Conservation (phyloP, 2,329 filamentous ascomycete species). For the Ophiosphaerella korrae region DNA sequence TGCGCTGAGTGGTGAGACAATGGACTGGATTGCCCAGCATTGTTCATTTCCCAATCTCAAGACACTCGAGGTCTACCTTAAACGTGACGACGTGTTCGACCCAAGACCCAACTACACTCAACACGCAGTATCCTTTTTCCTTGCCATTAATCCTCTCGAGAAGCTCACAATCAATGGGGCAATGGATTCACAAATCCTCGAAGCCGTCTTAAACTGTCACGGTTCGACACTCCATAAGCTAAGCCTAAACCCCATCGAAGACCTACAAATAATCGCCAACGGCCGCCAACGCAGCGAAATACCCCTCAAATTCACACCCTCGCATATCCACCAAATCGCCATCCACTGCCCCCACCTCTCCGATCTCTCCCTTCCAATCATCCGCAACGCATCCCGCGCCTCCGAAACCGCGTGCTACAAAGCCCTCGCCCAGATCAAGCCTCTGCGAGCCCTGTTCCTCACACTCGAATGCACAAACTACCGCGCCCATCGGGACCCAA, state of each 20-base stretch:
- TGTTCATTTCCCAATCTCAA: constrained; percentile 13
- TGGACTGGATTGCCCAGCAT: constrained; percentile 22
- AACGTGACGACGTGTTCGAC: constrained; percentile 13
- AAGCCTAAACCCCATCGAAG: constrained; percentile 10
- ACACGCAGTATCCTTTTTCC: constrained; percentile 24
- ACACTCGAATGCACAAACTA: constrained; percentile 22
- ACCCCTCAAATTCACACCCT: constrained; percentile 20
- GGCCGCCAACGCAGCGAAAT: constrained; percentile 14
- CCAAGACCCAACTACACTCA: constrained; percentile 22
- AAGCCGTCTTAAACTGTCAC: constrained; percentile 17
- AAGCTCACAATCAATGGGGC: constrained; percentile 17
- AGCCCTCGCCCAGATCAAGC: constrained; percentile 19
- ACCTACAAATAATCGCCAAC: neutral
- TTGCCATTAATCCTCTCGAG: constrained; percentile 16
- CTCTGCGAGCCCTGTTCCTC: constrained; percentile 18
- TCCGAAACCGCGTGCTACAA: constrained; percentile 21
- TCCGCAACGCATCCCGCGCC: constrained; percentile 19
- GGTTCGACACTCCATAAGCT: constrained; percentile 19
- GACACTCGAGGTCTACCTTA: constrained; percentile 16
- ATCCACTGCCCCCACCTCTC: constrained; percentile 14
- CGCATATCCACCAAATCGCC: constrained; percentile 18
- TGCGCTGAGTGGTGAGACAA: constrained; percentile 18
- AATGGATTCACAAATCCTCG: constrained; percentile 15
- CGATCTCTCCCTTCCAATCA: constrained; percentile 23
- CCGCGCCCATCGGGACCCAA: constrained; percentile 12